Base-by-base conservation (phyloP, 306 rosid species). In the Mimosa pudica region DNA sequence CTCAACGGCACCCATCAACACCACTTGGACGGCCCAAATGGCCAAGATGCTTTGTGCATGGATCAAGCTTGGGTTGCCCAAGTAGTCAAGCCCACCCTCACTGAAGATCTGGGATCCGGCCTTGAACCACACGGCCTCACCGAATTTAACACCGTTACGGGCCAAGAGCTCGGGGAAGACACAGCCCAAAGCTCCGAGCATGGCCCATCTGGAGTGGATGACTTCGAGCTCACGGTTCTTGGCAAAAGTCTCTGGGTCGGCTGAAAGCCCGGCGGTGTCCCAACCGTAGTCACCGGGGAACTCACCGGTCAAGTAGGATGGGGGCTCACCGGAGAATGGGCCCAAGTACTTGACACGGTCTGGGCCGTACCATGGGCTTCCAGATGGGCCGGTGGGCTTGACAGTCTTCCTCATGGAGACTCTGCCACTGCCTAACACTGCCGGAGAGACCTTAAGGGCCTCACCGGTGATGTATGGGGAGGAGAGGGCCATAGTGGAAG, bases 61-160 rank as follows among this genome's bases (percentile, higher is more conserved):
- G 58, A 83, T 48, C 68, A 62, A 10, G 17, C 68, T 62, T 33
- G 68, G 68, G 68, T 62, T 62, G n/a, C 68, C 68, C 68, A 85
- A 72, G 73, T 85, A 82, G 60, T 85, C 88, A 0, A 82, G 84
- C 5, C 84, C 78, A 1, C 88, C 84, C 33, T 85, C 88, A 7
- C 82, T 75, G 67, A 85, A 85, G 16, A 82, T 85, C 3, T 85
- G 88, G 4, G 84, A 70, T 1, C 84, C 84, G 0, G 84, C 88
- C 63, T 82, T 85, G 80, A 85, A 85, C 86, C 88, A 85, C 0
- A 82, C 82, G 1, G 84, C 88, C 13, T 85, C 85, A 1, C 85
- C 84, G 49, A 85, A 85, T 61, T 85, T 82, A 41, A 82, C 88
- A 7, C 84, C 88, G 14, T 85, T 82, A 0, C 84, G 85, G 2